Evolutionary conservation across 164 flowering plant genomes (phyloP).

Genomic region (Berberis vulgaris): DNA sequence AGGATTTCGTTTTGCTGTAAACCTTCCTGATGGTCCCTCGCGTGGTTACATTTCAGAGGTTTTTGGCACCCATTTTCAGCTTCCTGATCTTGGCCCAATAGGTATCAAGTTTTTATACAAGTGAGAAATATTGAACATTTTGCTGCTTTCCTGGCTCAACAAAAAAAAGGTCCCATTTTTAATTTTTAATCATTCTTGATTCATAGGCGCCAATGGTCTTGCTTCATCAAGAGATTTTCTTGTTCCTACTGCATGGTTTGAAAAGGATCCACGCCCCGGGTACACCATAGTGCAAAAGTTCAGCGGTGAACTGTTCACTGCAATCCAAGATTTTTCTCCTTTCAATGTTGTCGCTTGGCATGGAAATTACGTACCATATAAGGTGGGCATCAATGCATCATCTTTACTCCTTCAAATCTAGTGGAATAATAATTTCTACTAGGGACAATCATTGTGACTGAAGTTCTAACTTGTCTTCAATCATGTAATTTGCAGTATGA

Average conservation of each 20-base stretch:
- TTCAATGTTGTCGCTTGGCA: constrained; percentile 99
- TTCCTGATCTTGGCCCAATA: constrained; percentile 97
- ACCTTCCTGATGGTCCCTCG: constrained; percentile 86
- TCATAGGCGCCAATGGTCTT: constrained; percentile 95
- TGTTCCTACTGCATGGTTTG: constrained; percentile 82
- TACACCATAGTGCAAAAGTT: constrained; percentile 74
- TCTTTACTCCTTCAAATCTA: background rate
- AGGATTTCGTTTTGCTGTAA: constrained; percentile 76
- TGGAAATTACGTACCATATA: constrained; percentile 94
- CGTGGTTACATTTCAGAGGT: constrained; percentile 91
- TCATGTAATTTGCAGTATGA: constrained; percentile 62
- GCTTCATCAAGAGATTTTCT: constrained; percentile 91
- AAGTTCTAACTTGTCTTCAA: background rate
- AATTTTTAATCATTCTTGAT: background rate
- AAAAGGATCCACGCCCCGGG: constrained; percentile 41
- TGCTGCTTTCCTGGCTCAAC: background rate
- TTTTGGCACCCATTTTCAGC: constrained; percentile 85
- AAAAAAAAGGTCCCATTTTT: too few relatives aligned
- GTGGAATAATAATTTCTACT: too few relatives aligned
- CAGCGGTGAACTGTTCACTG: constrained; percentile 91
- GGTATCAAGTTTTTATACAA: constrained; percentile 32
- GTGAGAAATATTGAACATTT: background rate
- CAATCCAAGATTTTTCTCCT: constrained; percentile 91
- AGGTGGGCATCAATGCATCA: constrained; percentile 35
- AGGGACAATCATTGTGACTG: background rate